Conservation (phyloP, 139 green algal genomes). For the Coelastrella sp. region DNA sequence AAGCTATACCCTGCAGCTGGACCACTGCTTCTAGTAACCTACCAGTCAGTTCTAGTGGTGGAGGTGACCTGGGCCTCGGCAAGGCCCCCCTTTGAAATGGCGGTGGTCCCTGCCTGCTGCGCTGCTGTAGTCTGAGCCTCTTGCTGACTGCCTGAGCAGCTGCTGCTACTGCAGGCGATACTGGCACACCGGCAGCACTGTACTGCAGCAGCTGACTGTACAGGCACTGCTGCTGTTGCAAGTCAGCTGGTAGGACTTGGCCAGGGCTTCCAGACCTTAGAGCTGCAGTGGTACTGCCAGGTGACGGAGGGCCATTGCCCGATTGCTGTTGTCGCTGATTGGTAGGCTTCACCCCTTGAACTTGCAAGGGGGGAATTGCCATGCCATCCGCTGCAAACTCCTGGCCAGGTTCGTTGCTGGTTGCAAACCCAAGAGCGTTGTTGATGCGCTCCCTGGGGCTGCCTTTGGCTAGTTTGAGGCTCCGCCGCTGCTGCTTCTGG, state of each 20-base stretch:
- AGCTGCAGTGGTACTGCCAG: not conserved
- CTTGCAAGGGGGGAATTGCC: not conserved
- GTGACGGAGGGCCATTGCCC: too few species aligned
- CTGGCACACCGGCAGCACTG: not conserved
- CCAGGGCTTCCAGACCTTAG: not conserved
- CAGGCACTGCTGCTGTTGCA: not conserved
- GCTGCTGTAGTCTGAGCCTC: conserved; percentile 5
- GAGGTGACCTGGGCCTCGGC: not conserved
- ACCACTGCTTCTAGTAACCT: not conserved
- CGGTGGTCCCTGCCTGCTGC: conserved; percentile 6
- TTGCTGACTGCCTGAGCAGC: not conserved
- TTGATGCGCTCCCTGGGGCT: too few species aligned
- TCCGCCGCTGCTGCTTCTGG: not conserved
- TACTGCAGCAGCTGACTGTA: not conserved
- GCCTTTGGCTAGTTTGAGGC: not conserved
- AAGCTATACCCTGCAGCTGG: not conserved
- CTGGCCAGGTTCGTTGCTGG: too few species aligned
- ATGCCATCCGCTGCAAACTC: not conserved
- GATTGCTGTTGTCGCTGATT: not conserved
- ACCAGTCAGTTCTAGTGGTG: conserved; percentile 18
- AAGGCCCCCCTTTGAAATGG: not conserved
- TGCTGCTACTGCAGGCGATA: not conserved
- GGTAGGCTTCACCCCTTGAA: not conserved
- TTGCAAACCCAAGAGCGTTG: too few species aligned
- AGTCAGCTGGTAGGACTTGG: not conserved